Percentiles rank a stretch among this genome's conserved stretches.
These are phyloP conservation scores for Fusarium sp. DNA, from an alignment of 2,329 filamentous ascomycete genomes.

Conservation along the genomic window DNA sequence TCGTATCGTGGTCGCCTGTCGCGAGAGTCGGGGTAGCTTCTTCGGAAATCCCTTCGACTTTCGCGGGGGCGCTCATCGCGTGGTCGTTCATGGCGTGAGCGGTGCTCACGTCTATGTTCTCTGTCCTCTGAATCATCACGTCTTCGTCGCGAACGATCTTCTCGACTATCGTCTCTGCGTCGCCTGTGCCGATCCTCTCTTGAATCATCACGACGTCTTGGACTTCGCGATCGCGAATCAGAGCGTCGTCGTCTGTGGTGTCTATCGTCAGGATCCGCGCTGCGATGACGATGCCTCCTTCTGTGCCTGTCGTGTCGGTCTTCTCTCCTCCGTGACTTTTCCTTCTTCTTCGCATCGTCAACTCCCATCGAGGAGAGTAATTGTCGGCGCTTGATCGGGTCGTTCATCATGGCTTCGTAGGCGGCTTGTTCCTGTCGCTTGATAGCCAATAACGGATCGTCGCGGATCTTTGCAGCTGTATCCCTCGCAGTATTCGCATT, in stretches of 20 bases:
- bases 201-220: conserved; percentile 46
- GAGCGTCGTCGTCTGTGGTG: conserved; percentile 56
- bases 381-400: conserved; percentile 73
- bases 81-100: conserved; percentile 10
- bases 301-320: conserved; percentile 50
- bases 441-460: conserved; percentile 92
- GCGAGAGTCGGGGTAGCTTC: conserved; percentile 35
- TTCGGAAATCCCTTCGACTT: conserved; percentile 37
- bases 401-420: conserved; percentile 82
- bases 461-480: conserved; percentile 84
- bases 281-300: conserved; percentile 56
- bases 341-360: conserved; percentile 58
- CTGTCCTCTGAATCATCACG: conserved; percentile 35
- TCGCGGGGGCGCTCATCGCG: conserved; percentile 39
- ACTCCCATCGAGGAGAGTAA: conserved; percentile 72
- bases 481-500: conserved; percentile 81
- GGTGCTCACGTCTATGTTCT: conserved; percentile 24
- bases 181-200: conserved; percentile 43
- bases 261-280: conserved; percentile 51
- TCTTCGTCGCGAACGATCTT: conserved; percentile 33
- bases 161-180: conserved; percentile 38
- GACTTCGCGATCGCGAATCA: conserved; percentile 57
- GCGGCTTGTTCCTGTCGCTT: conserved; percentile 89
- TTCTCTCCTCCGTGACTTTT: conserved; percentile 46
- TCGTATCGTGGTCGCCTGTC: conserved; percentile 36